These are phyloP conservation scores for Dactylellina leptospora DNA, from an alignment of 2,329 filamentous ascomycete species.

Conservation along the genomic window DNA sequence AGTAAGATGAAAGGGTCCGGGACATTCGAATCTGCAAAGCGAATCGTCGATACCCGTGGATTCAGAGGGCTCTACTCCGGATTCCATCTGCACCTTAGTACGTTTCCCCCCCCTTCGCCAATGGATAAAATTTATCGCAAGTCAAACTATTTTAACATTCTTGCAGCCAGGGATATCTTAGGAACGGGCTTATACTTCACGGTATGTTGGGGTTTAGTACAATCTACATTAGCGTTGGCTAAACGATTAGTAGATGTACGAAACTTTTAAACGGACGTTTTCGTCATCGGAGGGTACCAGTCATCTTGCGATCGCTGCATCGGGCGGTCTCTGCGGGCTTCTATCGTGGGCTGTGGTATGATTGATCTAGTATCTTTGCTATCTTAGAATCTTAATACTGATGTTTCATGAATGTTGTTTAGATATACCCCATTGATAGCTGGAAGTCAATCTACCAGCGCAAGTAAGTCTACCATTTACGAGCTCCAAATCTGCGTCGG, in stretches of 20 bases:
- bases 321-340: conserved; percentile 82
- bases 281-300: conserved; percentile 78
- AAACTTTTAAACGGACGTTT: conserved; percentile 82
- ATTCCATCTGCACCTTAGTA: conserved; percentile 79
- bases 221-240: background rate
- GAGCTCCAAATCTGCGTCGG: background rate
- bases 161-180: conserved; percentile 78
- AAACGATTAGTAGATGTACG: conserved; percentile 69
- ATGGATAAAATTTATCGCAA: background rate
- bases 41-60: conserved; percentile 79
- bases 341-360: conserved; percentile 76
- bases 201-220: conserved; percentile 40
- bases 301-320: conserved; percentile 78
- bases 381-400: background rate
- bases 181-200: conserved; percentile 88
- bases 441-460: conserved; percentile 71
- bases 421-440: conserved; percentile 64
- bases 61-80: conserved; percentile 79
- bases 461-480: conserved; percentile 36
- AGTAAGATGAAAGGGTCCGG: conserved; percentile 65
- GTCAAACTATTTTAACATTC: background rate
- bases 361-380: background rate
- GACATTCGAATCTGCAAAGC: conserved; percentile 77
- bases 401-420: conserved; percentile 4
- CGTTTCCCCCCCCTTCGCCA: conserved; percentile 58